phyloP scores from a whole-genome alignment of 352 stramenopile genomes.

The Pythium phragmitis region DNA sequence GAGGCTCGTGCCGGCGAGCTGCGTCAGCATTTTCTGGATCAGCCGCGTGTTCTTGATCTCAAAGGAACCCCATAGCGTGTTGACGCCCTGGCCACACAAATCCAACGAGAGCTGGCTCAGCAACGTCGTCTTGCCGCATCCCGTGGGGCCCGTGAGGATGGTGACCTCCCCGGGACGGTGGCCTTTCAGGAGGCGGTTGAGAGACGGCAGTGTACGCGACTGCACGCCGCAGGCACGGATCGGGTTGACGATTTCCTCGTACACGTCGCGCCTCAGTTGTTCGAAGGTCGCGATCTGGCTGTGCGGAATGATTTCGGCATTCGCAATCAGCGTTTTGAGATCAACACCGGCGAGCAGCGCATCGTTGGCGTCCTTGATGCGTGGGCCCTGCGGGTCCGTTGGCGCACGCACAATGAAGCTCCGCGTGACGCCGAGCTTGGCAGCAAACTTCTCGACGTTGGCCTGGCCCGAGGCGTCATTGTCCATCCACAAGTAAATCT shows the following conservation, averaged over 20 bases:
- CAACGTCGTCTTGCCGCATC: slow-evolving; percentile 94
- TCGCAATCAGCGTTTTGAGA: slow-evolving; percentile 80
- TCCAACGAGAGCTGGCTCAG: slow-evolving; percentile 91
- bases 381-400: slow-evolving; percentile 30
- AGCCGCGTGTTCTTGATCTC: slow-evolving; percentile 99
- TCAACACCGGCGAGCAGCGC: slow-evolving; percentile 91
- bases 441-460: slow-evolving; percentile 95
- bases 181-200: slow-evolving; percentile 97
- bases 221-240: slow-evolving; percentile 91
- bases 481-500: slow-evolving; percentile 99
- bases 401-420: slow-evolving; percentile 91
- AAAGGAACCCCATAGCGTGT: slow-evolving; percentile 98
- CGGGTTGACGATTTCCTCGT: slow-evolving; percentile 95
- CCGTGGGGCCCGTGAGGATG: slow-evolving; percentile 97
- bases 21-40: slow-evolving; percentile 97
- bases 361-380: slow-evolving; percentile 99
- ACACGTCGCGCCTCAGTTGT: slow-evolving; percentile 90
- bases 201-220: slow-evolving; percentile 91
- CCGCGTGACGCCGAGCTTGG: slow-evolving; percentile 92
- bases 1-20: slow-evolving; percentile 83
- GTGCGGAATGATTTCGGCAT: slow-evolving; percentile 86
- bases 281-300: slow-evolving; percentile 94
- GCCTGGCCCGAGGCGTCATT: slow-evolving; percentile 94
- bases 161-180: slow-evolving; percentile 97
- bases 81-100: slow-evolving; percentile 94